Conservation (phyloP, 148 eudicot species). For the Nepenthes gracilis region DNA sequence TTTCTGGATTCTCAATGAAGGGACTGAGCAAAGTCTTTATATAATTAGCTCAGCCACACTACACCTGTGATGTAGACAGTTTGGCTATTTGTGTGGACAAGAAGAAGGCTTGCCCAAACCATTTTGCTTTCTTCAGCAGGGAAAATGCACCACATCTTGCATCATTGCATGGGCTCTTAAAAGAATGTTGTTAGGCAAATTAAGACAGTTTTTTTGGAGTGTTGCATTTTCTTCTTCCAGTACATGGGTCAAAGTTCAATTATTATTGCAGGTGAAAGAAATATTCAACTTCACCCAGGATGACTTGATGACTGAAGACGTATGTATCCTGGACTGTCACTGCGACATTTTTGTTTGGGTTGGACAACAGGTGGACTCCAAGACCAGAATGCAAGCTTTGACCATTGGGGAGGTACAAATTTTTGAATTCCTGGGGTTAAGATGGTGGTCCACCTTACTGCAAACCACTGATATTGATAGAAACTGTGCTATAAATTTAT, state of each 20-base stretch:
- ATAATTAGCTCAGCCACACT: too few species aligned
- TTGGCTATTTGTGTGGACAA: too few species aligned
- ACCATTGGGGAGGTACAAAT: slow-evolving; percentile 64
- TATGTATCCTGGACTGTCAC: slow-evolving; percentile 76
- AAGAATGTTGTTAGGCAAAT: too few species aligned
- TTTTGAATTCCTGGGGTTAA: neutral
- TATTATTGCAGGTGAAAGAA: slow-evolving; percentile 61
- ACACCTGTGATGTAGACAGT: too few species aligned
- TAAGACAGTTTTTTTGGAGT: neutral
- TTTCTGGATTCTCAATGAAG: too few species aligned
- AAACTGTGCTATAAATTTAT: neutral
- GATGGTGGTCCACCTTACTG: neutral
- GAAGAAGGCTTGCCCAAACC: too few species aligned
- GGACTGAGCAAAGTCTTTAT: too few species aligned
- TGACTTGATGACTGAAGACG: slow-evolving; percentile 93
- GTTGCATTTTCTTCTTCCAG: slow-evolving; percentile 1
- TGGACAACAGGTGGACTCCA: slow-evolving; percentile 76
- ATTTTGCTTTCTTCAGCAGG: too few species aligned
- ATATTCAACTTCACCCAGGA: slow-evolving; percentile 83
- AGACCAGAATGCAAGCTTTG: slow-evolving; percentile 56
- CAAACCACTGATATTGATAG: neutral
- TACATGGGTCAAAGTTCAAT: slow-evolving; percentile 6
- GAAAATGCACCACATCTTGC: too few species aligned
- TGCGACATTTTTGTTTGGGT: slow-evolving; percentile 91
- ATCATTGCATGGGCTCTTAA: too few species aligned